These are phyloP conservation scores for Phenoliferia sp. DNA, from an alignment of 1,284 basidiomycete genomes.

Conservation along the genomic window DNA sequence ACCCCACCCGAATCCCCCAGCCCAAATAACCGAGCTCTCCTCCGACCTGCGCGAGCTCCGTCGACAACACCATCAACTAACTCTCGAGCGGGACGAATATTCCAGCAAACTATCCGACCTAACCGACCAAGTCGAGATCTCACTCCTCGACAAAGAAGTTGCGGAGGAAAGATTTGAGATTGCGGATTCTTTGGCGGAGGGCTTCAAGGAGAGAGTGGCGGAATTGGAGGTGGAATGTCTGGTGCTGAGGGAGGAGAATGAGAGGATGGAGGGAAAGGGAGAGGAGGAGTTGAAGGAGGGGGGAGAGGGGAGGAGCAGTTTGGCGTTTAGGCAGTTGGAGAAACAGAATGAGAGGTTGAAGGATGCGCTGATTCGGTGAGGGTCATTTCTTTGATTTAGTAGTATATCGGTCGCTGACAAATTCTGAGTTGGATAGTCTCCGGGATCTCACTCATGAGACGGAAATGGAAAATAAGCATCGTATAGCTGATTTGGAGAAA, in stretches of 20 bases:
- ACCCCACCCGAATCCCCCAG: constrained; percentile 19
- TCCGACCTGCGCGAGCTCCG: constrained; percentile 76
- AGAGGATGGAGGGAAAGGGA: constrained; percentile 19
- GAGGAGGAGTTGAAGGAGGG: constrained; percentile 41
- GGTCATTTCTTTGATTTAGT: neutral
- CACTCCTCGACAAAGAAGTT: constrained; percentile 91
- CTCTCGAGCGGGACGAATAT: neutral
- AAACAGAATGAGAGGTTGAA: constrained; percentile 94
- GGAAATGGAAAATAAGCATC: constrained; percentile 74
- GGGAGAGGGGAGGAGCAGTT: constrained; percentile 47
- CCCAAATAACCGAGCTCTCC: constrained; percentile 33
- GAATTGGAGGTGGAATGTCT: constrained; percentile 75
- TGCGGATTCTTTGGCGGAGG: constrained; percentile 69
- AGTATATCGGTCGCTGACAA: neutral
- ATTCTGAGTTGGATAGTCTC: constrained; percentile 51
- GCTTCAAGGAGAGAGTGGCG: constrained; percentile 70
- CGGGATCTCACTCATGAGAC: constrained; percentile 83
- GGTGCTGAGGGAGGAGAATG: constrained; percentile 60
- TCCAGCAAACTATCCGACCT: constrained; percentile 18
- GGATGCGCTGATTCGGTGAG: constrained; percentile 79
- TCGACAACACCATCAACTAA: constrained; percentile 13
- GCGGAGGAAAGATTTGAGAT: constrained; percentile 89
- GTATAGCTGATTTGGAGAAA: constrained; percentile 83
- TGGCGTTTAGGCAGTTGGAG: constrained; percentile 86
- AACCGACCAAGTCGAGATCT: constrained; percentile 65